phyloP scores from a whole-genome alignment of 2,329 filamentous ascomycete genomes.

The Helotiales sp. region DNA sequence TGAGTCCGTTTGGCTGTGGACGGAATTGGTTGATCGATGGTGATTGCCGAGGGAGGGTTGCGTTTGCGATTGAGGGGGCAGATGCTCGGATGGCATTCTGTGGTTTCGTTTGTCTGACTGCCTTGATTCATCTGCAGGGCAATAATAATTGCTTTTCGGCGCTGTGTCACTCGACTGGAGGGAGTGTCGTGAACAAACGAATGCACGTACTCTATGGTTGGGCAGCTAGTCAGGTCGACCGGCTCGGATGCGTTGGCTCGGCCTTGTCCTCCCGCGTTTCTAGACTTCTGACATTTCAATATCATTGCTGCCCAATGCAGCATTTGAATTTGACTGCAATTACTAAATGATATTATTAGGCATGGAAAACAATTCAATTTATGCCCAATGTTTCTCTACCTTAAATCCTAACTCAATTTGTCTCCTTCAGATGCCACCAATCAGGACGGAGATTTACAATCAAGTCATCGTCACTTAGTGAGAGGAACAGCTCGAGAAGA shows the following conservation, averaged over 20 bases:
- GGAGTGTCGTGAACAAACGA: not conserved
- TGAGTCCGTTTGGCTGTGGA: constrained; percentile 34
- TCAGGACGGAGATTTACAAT: not conserved
- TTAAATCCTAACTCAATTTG: not conserved
- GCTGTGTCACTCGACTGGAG: constrained; percentile 9
- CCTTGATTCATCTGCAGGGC: constrained; percentile 32
- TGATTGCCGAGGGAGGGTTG: constrained; percentile 30
- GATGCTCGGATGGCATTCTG: constrained; percentile 38
- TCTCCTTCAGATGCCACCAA: not conserved
- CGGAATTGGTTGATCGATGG: constrained; percentile 37
- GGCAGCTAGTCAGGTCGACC: constrained; percentile 8
- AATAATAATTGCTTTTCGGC: constrained; percentile 8
- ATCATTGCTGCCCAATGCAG: constrained; percentile 1
- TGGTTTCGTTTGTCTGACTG: constrained; percentile 27
- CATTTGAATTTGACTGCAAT: not conserved
- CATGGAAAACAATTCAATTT: not conserved
- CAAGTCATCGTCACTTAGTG: not conserved
- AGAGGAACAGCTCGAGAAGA: too few species aligned
- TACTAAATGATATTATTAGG: not conserved
- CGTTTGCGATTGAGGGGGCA: constrained; percentile 31
- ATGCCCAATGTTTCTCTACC: not conserved
- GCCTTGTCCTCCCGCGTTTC: not conserved
- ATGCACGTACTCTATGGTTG: too few species aligned
- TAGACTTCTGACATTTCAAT: not conserved
- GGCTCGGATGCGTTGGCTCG: constrained; percentile 13